These are phyloP conservation scores for Magnaporthiopsis poae DNA, from an alignment of 2,329 filamentous ascomycete genomes.

Conservation along the genomic window DNA sequence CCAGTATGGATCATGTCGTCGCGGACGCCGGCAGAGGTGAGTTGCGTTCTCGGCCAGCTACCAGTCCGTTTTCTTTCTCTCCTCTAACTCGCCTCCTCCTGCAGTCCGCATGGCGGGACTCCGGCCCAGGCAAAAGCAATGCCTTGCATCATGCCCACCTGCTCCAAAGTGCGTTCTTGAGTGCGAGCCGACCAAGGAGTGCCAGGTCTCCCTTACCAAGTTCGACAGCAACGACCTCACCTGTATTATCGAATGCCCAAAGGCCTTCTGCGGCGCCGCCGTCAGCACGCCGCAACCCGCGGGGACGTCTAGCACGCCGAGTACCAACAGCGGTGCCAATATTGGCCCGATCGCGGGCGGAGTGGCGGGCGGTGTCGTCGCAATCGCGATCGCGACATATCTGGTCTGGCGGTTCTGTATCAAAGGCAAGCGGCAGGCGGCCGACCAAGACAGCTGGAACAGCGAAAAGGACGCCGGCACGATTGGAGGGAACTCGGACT, in stretches of 20 bases:
- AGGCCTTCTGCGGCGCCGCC: conserved; percentile 33
- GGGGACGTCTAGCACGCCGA: background rate
- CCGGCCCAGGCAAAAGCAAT: conserved; percentile 27
- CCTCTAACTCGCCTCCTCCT: background rate
- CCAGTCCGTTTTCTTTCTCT: background rate
- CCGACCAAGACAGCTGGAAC: conserved; percentile 42
- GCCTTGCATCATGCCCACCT: background rate
- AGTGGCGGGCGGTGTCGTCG: conserved; percentile 72
- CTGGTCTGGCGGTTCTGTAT: conserved; percentile 82
- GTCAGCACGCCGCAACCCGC: conserved; percentile 13
- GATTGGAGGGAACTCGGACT: conserved; percentile 40
- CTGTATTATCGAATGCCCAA: conserved; percentile 27
- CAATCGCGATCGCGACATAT: conserved; percentile 65
- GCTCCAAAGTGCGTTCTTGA: conserved; percentile 20
- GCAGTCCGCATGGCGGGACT: conserved; percentile 22
- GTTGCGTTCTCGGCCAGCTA: background rate
- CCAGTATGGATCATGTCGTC: conserved; percentile 2
- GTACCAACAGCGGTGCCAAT: conserved; percentile 44
- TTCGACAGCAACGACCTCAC: conserved; percentile 23
- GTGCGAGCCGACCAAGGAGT: conserved; percentile 32
- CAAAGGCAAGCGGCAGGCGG: conserved; percentile 62
- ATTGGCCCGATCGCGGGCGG: conserved; percentile 83
- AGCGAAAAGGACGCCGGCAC: conserved; percentile 43
- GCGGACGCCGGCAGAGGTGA: conserved; percentile 4
- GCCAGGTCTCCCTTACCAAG: conserved; percentile 34